These are phyloP conservation scores for Suaeda aralocaspica DNA, from an alignment of 148 eudicot species.

Conservation along the genomic window DNA sequence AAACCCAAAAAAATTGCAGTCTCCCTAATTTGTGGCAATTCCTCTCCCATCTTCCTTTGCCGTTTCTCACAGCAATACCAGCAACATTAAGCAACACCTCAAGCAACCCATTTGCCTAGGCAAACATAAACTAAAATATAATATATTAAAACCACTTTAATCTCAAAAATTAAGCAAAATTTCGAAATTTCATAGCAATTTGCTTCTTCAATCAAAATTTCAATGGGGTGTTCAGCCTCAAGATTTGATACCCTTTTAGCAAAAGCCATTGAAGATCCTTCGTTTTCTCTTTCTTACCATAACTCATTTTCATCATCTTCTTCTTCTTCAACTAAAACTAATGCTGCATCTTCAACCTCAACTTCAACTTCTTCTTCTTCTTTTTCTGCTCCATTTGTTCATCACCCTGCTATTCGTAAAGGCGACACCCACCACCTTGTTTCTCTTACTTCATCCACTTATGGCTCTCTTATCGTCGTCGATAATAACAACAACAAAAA, in stretches of 20 bases:
- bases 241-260: slow-evolving; percentile 36
- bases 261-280: slow-evolving; percentile 34
- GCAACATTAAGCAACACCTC: too few relatives aligned
- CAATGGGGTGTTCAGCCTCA: slow-evolving; percentile 81
- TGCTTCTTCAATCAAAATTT: too few relatives aligned
- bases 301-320: slow-evolving; percentile 23
- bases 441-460: slow-evolving; percentile 83
- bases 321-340: slow-evolving; percentile 2
- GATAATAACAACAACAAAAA: slow-evolving; percentile 28
- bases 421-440: slow-evolving; percentile 85
- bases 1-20: too few relatives aligned
- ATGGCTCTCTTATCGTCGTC: slow-evolving; percentile 62
- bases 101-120: too few relatives aligned
- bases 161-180: too few relatives aligned
- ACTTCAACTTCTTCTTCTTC: slow-evolving; percentile 52
- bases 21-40: too few relatives aligned
- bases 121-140: too few relatives aligned
- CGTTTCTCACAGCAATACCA: too few relatives aligned
- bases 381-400: slow-evolving; percentile 58
- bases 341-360: background rate
- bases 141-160: too few relatives aligned
- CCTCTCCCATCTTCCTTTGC: too few relatives aligned
- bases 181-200: too few relatives aligned
- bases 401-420: slow-evolving; percentile 69
- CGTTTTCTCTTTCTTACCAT: slow-evolving; percentile 26